Percentiles rank a stretch among this genome's conserved stretches.
phyloP scores from a whole-genome alignment of 106 monocot genomes.

The Dactylorhiza incarnata region DNA sequence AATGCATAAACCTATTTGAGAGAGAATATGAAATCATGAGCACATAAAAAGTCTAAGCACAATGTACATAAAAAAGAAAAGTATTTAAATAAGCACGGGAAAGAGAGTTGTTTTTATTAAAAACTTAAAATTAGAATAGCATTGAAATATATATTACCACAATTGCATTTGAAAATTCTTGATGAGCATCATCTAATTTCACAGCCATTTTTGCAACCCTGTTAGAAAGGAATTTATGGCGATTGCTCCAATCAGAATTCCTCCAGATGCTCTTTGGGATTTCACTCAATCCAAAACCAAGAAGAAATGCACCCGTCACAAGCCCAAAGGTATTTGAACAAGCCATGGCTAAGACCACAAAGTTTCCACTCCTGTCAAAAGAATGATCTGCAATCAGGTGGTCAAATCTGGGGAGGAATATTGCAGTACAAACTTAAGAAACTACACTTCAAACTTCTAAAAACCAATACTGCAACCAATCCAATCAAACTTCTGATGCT shows the following conservation, averaged over 20 bases:
- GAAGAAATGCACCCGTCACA: conserved; percentile 99
- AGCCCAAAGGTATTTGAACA: conserved; percentile 99
- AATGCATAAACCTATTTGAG: neutral
- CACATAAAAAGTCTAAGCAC: neutral
- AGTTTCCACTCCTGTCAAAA: conserved; percentile 49
- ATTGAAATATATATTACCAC: conserved; percentile 39
- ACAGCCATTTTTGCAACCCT: conserved; percentile 97
- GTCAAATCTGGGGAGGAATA: neutral
- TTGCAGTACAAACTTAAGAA: neutral
- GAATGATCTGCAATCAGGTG: neutral
- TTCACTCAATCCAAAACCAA: conserved; percentile 98
- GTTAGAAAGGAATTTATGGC: conserved; percentile 91
- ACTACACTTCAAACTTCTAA: neutral
- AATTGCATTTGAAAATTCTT: conserved; percentile 96
- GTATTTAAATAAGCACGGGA: neutral
- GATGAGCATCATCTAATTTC: conserved; percentile 92
- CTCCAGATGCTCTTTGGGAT: conserved; percentile 97
- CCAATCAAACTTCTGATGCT: too few species aligned
- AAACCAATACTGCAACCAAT: too few species aligned
- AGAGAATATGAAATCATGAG: neutral
- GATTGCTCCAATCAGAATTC: conserved; percentile 85
- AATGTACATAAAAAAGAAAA: neutral
- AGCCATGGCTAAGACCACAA: conserved; percentile 84
- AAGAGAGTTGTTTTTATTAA: neutral
- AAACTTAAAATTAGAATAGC: neutral